phyloP scores from a whole-genome alignment of 108 stramenopile species.

The Skeletonema grethae region DNA sequence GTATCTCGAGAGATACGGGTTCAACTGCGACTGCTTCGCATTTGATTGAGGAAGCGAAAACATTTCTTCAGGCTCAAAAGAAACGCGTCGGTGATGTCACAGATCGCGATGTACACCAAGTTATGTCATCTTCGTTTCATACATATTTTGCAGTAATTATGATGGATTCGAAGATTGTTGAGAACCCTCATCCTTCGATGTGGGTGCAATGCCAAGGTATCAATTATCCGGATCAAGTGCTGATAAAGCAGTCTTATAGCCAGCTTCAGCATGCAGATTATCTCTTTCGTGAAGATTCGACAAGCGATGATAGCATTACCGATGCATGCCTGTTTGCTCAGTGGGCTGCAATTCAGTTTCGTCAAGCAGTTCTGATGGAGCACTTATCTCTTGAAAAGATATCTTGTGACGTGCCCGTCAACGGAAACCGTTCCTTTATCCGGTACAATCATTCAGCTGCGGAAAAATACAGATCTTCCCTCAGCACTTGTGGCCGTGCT shows the following conservation, averaged over 20 bases:
- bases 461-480: constrained; percentile 17
- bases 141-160: constrained; percentile 24
- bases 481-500: constrained; percentile 33
- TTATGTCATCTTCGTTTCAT: constrained; percentile 30
- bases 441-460: constrained; percentile 8
- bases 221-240: neutral
- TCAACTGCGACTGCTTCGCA: neutral
- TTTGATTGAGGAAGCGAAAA: constrained; percentile 24
- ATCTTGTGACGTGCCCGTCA: neutral
- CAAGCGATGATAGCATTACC: neutral
- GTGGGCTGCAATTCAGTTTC: constrained; percentile 43
- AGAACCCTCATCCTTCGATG: constrained; percentile 13
- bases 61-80: constrained; percentile 22
- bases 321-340: constrained; percentile 33
- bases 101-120: constrained; percentile 19
- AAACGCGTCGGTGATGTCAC: constrained; percentile 13
- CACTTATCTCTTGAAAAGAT: constrained; percentile 9
- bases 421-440: neutral
- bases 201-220: constrained; percentile 1
- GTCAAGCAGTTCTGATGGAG: constrained; percentile 30
- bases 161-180: constrained; percentile 16
- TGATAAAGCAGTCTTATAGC: constrained; percentile 20
- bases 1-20: constrained; percentile 5
- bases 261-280: constrained; percentile 30
- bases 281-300: constrained; percentile 7